phyloP scores from a whole-genome alignment of 371 early-diverging fungal species.

The Cladochytrium tenue region DNA sequence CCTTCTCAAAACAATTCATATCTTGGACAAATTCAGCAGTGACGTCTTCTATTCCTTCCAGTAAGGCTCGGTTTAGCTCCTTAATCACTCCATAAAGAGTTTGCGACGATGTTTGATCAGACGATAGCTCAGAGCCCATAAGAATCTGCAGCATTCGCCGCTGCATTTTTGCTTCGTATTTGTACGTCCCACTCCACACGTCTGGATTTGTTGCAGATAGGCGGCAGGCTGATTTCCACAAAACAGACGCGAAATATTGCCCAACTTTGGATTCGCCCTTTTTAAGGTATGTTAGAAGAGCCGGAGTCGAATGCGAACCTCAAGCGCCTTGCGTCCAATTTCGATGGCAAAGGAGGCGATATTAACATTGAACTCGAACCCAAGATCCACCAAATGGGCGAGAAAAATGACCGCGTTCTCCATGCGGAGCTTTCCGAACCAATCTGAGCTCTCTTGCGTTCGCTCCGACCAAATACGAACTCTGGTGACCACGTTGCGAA shows the following conservation, averaged over 20 bases:
- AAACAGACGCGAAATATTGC: too few relatives aligned
- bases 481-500: background rate
- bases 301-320: background rate
- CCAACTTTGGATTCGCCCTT: too few relatives aligned
- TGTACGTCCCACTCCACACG: background rate
- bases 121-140: background rate
- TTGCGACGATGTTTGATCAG: too few relatives aligned
- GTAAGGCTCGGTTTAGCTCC: background rate
- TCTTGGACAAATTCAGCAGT: background rate
- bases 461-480: slow-evolving; percentile 12
- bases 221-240: background rate
- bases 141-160: background rate
- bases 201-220: background rate
- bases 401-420: slow-evolving; percentile 6
- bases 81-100: too few relatives aligned
- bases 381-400: slow-evolving; percentile 1
- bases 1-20: background rate
- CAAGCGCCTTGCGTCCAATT: slow-evolving; percentile 1
- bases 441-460: background rate
- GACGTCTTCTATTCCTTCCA: background rate
- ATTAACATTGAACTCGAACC: slow-evolving; percentile 34
- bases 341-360: slow-evolving; percentile 32
- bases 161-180: background rate
- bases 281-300: too few relatives aligned
- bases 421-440: background rate